Percentiles rank a stretch among this genome's conserved stretches.
Conservation (phyloP, 441 rosid genomes). For the Oxalis stricta region DNA sequence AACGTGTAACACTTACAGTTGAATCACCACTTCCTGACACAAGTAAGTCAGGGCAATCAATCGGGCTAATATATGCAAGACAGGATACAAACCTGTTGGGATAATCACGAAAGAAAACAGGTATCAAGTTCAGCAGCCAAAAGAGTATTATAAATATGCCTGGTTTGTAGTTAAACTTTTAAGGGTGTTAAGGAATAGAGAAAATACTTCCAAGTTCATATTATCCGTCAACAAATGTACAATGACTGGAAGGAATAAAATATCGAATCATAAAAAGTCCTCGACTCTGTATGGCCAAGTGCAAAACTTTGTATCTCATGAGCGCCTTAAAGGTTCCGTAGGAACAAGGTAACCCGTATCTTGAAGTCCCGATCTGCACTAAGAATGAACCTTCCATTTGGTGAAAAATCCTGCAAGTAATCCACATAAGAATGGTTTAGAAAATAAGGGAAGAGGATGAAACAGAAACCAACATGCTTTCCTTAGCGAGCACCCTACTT, state of each 20-base stretch:
- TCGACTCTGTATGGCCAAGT: constrained; percentile 94
- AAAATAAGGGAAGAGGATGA: not conserved
- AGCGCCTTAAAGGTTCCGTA: constrained; percentile 72
- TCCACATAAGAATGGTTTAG: not conserved
- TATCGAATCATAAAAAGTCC: constrained; percentile 16
- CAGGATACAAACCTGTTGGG: constrained; percentile 62
- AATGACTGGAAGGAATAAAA: not conserved
- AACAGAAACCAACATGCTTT: not conserved
- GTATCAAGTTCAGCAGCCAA: not conserved
- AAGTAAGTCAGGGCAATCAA: constrained; percentile 50
- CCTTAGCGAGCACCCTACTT: not conserved
- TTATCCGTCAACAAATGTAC: not conserved
- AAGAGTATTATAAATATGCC: not conserved
- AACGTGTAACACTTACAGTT: constrained; percentile 36
- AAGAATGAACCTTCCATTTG: constrained; percentile 57
- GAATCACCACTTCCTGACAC: constrained; percentile 95
- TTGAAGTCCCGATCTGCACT: constrained; percentile 86
- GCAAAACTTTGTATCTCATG: constrained; percentile 88
- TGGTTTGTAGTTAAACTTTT: not conserved
- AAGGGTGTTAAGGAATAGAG: not conserved
- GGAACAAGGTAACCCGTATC: constrained; percentile 79
- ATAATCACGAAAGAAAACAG: not conserved
- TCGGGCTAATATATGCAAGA: constrained; percentile 44
- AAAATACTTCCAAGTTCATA: not conserved
- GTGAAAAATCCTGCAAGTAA: constrained; percentile 71